These are phyloP conservation scores for Sodiomyces alkalinus DNA, from an alignment of 2,329 filamentous ascomycete species.

Conservation along the genomic window DNA sequence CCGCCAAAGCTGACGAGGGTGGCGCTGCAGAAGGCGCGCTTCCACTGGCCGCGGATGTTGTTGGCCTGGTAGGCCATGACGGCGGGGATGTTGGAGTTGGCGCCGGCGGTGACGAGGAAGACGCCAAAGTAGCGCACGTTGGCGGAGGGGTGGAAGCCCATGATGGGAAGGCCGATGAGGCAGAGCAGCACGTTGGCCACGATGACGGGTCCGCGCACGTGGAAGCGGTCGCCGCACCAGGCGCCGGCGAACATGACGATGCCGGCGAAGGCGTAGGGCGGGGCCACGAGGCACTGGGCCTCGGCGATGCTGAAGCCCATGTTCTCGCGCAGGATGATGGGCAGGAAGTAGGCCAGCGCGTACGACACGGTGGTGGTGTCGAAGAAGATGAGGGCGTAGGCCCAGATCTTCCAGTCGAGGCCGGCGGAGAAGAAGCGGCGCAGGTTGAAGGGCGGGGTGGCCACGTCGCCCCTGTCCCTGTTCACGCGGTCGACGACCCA, in stretches of 20 bases:
- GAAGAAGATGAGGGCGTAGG: constrained; percentile 44
- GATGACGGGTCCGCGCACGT: constrained; percentile 50
- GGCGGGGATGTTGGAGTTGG: constrained; percentile 63
- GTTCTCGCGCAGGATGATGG: constrained; percentile 50
- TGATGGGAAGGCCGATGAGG: constrained; percentile 55
- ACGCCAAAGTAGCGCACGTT: constrained; percentile 56
- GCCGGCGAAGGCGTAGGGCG: constrained; percentile 51
- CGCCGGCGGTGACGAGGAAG: constrained; percentile 61
- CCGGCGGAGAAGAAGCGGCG: constrained; percentile 29
- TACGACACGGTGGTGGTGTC: constrained; percentile 59
- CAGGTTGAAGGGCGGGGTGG: constrained; percentile 35
- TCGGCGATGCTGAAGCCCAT: constrained; percentile 50
- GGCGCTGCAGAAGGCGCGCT: constrained; percentile 64
- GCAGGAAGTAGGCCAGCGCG: constrained; percentile 64
- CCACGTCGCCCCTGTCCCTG: constrained; percentile 40
- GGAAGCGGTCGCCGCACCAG: constrained; percentile 53
- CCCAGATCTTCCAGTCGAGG: constrained; percentile 44
- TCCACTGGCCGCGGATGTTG: constrained; percentile 82
- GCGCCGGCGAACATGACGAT: constrained; percentile 44
- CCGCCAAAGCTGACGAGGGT: constrained; percentile 64
- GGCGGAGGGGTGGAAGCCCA: constrained; percentile 46
- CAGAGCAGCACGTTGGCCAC: constrained; percentile 49
- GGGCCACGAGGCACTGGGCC: constrained; percentile 57
- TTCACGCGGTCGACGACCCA: constrained; percentile 40
- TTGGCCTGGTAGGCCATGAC: constrained; percentile 72